Base-by-base conservation (phyloP, 805 yeast genomes). In the Myxozyma monticola region DNA sequence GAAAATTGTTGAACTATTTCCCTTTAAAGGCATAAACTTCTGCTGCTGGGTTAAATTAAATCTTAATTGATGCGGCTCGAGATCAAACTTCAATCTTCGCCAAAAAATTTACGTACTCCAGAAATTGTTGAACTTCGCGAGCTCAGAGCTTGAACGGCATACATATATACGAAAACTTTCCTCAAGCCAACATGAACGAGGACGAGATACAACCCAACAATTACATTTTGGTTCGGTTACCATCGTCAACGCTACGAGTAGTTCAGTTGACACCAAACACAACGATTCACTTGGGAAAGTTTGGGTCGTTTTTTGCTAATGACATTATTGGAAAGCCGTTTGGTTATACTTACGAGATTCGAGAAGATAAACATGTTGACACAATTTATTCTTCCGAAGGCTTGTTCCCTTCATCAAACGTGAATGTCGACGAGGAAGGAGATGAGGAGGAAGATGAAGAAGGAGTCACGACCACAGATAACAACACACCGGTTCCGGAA, bases 261-360 rank as follows among this genome's bases (percentile, higher is more conserved):
- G 80, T 85, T n/a, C 80, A 83, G 59, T 71, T 90, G 51, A 76
- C 74, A 42, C 75, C 78, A 2, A 81, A 78, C 28, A 80, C 83
- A 0, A 65, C 77, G 9, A 76, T 93, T 17, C 79, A 81, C 48
- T 74, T 93, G 57, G 99, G 99, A 1, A 91, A 93, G 65, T 93
- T 91, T 68, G 99, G 99, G 17, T 74, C 84, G 0, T 93, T 93
- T 65, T 71, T 76, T 26, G 88, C 85, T 2, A 80, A 83, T 56
- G 84, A 79, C 45, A 76, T 91, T 10, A 67, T 91, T 35, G 97
- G 96, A 2, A 83, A 75, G 61, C 85, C 89, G 4, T 85, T 79
- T 62, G 99, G 98, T 1, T 91, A 87, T 59, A 80, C 95, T 0
- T 93, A 90, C 69, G 97, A 91, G 63, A 84, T 91, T 37, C 63